Percentiles rank a stretch among this genome's conserved stretches.
Conservation (phyloP, 345 rosid species). For the Xanthoceras sorbifolium region DNA sequence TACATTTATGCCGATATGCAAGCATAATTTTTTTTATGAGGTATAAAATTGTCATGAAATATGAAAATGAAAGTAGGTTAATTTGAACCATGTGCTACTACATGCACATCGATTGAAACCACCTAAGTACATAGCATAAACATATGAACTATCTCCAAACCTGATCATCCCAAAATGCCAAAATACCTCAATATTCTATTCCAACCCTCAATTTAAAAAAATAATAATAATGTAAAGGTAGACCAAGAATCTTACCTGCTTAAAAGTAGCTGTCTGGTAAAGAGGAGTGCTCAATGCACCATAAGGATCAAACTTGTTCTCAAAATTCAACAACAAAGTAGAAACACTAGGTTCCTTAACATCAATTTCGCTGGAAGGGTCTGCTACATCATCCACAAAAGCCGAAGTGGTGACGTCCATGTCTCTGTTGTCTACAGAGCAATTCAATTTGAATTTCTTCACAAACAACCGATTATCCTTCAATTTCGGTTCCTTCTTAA, state of each 20-base stretch:
- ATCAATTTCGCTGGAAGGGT: slow-evolving; percentile 38
- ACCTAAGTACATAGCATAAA: too few species aligned
- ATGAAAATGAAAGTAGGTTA: neutral
- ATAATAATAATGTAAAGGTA: neutral
- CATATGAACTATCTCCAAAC: too few species aligned
- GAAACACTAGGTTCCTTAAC: slow-evolving; percentile 63
- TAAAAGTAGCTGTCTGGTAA: slow-evolving; percentile 92
- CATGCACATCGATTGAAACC: neutral
- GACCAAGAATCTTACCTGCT: slow-evolving; percentile 54
- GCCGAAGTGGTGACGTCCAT: slow-evolving; percentile 51
- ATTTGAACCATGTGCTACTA: neutral
- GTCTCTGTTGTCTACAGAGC: slow-evolving; percentile 44
- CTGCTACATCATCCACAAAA: slow-evolving; percentile 32
- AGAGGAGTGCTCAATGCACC: slow-evolving; percentile 84
- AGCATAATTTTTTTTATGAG: too few species aligned
- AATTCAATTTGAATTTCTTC: slow-evolving; percentile 41
- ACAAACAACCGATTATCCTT: slow-evolving; percentile 27
- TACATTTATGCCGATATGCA: neutral
- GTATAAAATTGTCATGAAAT: neutral
- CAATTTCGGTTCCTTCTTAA: slow-evolving; percentile 31
- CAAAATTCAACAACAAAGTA: slow-evolving; percentile 67
- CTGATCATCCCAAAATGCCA: too few species aligned
- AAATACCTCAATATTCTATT: too few species aligned
- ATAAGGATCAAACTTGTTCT: slow-evolving; percentile 78
- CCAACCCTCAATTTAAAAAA: too few species aligned